Conservation (phyloP, 805 yeast genomes). For the Vanderwaltozyma yarrowii region DNA sequence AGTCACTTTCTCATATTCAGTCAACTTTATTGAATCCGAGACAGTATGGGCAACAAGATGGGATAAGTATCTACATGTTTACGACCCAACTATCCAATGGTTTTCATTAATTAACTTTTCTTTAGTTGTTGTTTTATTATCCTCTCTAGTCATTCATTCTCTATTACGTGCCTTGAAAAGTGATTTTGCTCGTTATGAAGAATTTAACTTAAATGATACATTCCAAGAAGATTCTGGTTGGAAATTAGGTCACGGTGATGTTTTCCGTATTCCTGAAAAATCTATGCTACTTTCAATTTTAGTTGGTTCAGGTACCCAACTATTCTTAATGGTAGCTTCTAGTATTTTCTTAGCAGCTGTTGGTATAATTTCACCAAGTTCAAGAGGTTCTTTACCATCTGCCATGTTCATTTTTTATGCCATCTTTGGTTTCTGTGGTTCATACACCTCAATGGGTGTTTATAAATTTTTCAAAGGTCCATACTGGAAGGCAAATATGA, state of each 20-base stretch:
- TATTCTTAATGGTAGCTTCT: constrained; percentile 62
- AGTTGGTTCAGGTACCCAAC: constrained; percentile 82
- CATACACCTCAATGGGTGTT: constrained; percentile 75
- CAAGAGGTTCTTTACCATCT: constrained; percentile 87
- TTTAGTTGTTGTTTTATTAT: constrained; percentile 64
- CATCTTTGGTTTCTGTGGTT: constrained; percentile 69
- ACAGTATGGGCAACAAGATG: constrained; percentile 97
- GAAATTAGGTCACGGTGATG: constrained; percentile 94
- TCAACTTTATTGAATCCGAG: constrained; percentile 53
- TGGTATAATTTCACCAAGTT: constrained; percentile 87
- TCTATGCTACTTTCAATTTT: constrained; percentile 66
- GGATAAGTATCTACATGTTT: constrained; percentile 91
- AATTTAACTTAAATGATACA: constrained; percentile 76
- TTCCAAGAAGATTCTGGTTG: constrained; percentile 92
- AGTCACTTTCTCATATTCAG: constrained; percentile 81
- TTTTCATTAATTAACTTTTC: constrained; percentile 83
- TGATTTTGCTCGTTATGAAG: constrained; percentile 84
- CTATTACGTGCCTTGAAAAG: constrained; percentile 68
- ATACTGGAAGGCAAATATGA: constrained; percentile 78
- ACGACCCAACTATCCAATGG: constrained; percentile 94
- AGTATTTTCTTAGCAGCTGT: constrained; percentile 76
- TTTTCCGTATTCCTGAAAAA: constrained; percentile 72
- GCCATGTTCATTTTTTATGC: constrained; percentile 81
- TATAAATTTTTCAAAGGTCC: constrained; percentile 90
- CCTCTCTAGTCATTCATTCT: constrained; percentile 69